Conservation (phyloP, 371 early-diverging fungal genomes). For the Mucor plumbeus region DNA sequence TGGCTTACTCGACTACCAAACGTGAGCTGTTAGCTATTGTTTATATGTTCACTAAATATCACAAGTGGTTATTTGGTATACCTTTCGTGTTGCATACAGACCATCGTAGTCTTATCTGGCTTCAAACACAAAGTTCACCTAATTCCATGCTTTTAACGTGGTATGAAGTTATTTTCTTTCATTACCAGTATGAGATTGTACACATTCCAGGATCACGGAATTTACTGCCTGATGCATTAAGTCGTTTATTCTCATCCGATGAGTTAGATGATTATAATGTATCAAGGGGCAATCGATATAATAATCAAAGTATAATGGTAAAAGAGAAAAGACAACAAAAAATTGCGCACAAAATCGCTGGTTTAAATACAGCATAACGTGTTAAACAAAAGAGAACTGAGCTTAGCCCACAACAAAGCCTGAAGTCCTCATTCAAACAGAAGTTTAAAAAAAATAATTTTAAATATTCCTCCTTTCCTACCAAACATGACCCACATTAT, state of each 20-base stretch:
- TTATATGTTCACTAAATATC: not conserved
- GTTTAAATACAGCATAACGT: no score
- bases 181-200: not conserved
- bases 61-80: constrained; percentile 1
- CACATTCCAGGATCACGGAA: constrained; percentile 1
- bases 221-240: constrained; percentile 5
- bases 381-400: no score
- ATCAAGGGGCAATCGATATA: not conserved
- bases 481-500: no score
- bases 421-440: no score
- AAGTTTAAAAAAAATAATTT: no score
- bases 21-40: constrained; percentile 3
- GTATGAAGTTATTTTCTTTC: constrained; percentile 8
- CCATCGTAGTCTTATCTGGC: no score
- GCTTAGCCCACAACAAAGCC: no score
- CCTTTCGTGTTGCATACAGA: not conserved
- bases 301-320: not conserved
- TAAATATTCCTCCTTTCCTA: no score
- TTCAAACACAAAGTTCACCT: no score
- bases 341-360: no score
- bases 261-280: not conserved
- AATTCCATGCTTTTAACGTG: not conserved
- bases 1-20: not conserved
- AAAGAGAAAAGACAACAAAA: no score
- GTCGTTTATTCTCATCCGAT: not conserved